Percentiles rank a stretch among this genome's conserved stretches.
phyloP scores from a whole-genome alignment of 768 basidiomycete species.

The Lactifluus piperatus region DNA sequence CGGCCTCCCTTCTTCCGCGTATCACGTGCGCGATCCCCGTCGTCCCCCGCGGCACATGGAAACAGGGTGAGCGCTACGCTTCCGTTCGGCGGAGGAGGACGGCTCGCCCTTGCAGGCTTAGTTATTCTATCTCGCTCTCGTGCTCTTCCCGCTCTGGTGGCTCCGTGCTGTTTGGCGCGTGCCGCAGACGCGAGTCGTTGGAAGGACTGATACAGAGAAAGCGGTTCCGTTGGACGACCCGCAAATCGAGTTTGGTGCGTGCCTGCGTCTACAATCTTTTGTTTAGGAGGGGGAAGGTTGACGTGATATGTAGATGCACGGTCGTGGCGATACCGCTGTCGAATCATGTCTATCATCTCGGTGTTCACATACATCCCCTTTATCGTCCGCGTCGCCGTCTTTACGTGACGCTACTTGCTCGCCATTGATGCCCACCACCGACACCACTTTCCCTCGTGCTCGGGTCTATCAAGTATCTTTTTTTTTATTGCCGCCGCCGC shows the following conservation, averaged over 20 bases:
- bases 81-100: slow-evolving; percentile 44
- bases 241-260: slow-evolving; percentile 67
- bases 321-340: slow-evolving; percentile 68
- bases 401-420: slow-evolving; percentile 27
- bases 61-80: slow-evolving; percentile 55
- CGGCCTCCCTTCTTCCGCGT: slow-evolving; percentile 40
- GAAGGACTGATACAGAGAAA: slow-evolving; percentile 50
- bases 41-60: slow-evolving; percentile 48
- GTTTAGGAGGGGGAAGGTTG: slow-evolving; percentile 1
- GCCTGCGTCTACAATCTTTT: neutral
- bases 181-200: slow-evolving; percentile 55
- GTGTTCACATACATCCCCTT: slow-evolving; percentile 73
- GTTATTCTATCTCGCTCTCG: slow-evolving; percentile 70
- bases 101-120: slow-evolving; percentile 58
- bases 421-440: neutral
- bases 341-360: slow-evolving; percentile 59
- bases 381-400: slow-evolving; percentile 63
- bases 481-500: neutral
- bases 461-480: neutral
- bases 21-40: slow-evolving; percentile 76
- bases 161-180: slow-evolving; percentile 49
- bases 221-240: slow-evolving; percentile 70
- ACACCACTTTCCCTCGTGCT: neutral
- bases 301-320: slow-evolving; percentile 45
- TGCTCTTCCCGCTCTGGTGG: slow-evolving; percentile 54